A percentile compares a stretch with the other conserved stretches of the same genome.
These are phyloP conservation scores for Zea luxurians DNA, from an alignment of 176 grass and related monocot species.

Conservation along the genomic window DNA sequence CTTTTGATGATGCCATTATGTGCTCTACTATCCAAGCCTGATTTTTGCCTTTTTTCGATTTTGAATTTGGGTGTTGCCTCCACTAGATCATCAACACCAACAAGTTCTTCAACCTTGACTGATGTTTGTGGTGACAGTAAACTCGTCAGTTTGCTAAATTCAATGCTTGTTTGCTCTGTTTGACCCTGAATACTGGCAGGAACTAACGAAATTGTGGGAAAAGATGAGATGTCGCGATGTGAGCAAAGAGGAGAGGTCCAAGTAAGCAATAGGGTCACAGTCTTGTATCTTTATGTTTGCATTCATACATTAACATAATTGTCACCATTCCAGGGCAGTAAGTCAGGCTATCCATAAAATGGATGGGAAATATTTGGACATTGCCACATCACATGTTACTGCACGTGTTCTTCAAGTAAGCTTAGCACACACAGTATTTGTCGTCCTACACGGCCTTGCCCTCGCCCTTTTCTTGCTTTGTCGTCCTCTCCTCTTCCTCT, in stretches of 20 bases:
- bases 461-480: too few species aligned
- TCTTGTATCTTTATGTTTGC: neutral
- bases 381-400: slow-evolving; percentile 73
- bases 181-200: slow-evolving; percentile 45
- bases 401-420: slow-evolving; percentile 78
- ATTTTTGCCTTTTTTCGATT: too few species aligned
- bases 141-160: too few species aligned
- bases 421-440: neutral
- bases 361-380: slow-evolving; percentile 78
- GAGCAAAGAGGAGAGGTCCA: slow-evolving; percentile 54
- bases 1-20: too few species aligned
- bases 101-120: too few species aligned
- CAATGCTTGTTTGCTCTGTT: neutral
- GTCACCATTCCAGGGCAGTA: slow-evolving; percentile 61
- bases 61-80: too few species aligned
- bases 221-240: slow-evolving; percentile 78
- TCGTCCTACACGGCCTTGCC: too few species aligned
- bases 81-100: too few species aligned
- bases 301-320: slow-evolving; percentile 4
- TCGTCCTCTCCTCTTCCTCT: too few species aligned
- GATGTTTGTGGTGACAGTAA: too few species aligned
- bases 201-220: slow-evolving; percentile 83
- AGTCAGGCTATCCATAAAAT: slow-evolving; percentile 72
- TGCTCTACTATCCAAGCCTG: too few species aligned
- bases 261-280: neutral